Base-by-base conservation (phyloP, 371 early-diverging fungal species). In the Cokeromyces recurvatus region DNA sequence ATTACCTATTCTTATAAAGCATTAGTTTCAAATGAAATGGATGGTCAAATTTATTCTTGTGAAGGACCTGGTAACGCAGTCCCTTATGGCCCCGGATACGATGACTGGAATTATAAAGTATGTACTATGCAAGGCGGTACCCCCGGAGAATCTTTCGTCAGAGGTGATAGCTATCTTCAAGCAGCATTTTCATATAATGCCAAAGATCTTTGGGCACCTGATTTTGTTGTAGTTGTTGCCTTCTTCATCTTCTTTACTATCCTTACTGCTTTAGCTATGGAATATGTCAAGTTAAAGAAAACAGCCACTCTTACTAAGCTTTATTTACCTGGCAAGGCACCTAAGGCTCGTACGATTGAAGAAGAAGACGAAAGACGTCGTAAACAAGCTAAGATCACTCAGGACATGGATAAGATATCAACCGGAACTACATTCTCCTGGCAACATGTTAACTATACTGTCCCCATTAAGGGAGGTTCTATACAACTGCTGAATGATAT, bases 1-100 rank as follows among this genome's bases (percentile, higher is more conserved):
- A 62, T 86, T 15, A 76, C 83, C 0, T 87, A 86, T 52, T 84
- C 75, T 0, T 79, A 81, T 62, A 75, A 81, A 53, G 80, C 85
- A 2, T 63, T 90, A 21, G 55, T 86, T 16, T 66, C 74, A 16
- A 87, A 87, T 59, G 90, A 90, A 63, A 87, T 83, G 79, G 53
- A 55, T 7, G 78, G 79, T n/a, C 64, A 81, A 24, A n/a, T 36
- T 2, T 77, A 82, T 31, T 62, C 67, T 12, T 85, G 87, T 41
- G 58, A 64, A 32, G 55, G 51, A 12, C 4, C 15, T 6, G 59
- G 63, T 7, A 58, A 60, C 36, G 43, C 85, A 32, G 57, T 81
- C 17, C 87, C 87, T 0, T 45, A 43, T 29, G 86, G 84, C 6
- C 74, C 73, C 1, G 60, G 63, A 1, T 82, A 82, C 31, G 63